Conservation (phyloP, 2,329 filamentous ascomycete genomes). For the Microdochium nivale region DNA sequence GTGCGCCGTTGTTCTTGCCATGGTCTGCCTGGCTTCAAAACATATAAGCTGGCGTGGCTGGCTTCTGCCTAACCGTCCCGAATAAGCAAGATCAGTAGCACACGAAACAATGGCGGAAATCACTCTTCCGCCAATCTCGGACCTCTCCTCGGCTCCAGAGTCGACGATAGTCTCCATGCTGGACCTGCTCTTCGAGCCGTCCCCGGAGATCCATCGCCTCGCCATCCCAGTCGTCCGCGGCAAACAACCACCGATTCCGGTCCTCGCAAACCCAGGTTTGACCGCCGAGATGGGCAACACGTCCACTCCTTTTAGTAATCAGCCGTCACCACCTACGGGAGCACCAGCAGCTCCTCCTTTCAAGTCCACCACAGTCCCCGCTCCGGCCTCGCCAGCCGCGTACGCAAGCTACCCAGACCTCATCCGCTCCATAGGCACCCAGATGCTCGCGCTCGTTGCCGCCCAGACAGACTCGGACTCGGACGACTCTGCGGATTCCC, state of each 20-base stretch:
- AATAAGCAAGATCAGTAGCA: neutral
- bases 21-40: constrained; percentile 1
- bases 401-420: constrained; percentile 51
- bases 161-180: constrained; percentile 49
- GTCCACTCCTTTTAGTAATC: constrained; percentile 60
- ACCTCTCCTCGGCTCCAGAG: constrained; percentile 47
- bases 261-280: constrained; percentile 58
- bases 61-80: neutral
- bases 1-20: neutral
- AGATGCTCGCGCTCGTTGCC: constrained; percentile 51
- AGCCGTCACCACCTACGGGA: constrained; percentile 48
- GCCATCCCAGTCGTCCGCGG: constrained; percentile 57
- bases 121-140: constrained; percentile 47
- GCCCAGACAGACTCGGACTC: constrained; percentile 24
- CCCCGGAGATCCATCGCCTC: constrained; percentile 62
- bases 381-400: neutral
- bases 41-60: neutral
- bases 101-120: constrained; percentile 3
- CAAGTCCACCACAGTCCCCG: neutral
- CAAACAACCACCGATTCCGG: constrained; percentile 27
- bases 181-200: constrained; percentile 80
- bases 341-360: constrained; percentile 41
- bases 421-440: constrained; percentile 55
- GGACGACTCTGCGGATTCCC: constrained; percentile 11
- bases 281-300: constrained; percentile 61